Evolutionary conservation across 202 grass and related monocot genomes (phyloP).

Genomic region (Eragrostis tef): DNA sequence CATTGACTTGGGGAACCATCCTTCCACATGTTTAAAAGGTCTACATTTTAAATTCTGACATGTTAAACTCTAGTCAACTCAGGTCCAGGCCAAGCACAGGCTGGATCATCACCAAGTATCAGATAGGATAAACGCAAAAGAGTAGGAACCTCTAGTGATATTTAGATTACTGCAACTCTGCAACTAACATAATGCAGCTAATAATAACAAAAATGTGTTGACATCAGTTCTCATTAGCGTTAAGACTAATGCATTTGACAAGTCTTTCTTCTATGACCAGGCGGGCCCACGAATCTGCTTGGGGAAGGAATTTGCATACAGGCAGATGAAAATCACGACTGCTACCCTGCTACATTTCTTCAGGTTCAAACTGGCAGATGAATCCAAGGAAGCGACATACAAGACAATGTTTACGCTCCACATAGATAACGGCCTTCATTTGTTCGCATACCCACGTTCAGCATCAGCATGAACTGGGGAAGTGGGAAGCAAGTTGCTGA

Average conservation of each 20-base stretch:
- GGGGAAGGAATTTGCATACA: slow-evolving; percentile 76
- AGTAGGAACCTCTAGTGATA: too few relatives aligned
- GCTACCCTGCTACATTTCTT: slow-evolving; percentile 62
- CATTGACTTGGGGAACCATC: neutral
- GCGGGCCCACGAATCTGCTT: slow-evolving; percentile 64
- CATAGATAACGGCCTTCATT: slow-evolving; percentile 56
- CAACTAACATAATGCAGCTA: neutral
- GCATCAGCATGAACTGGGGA: too few relatives aligned
- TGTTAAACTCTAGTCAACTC: neutral
- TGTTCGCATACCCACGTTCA: slow-evolving; percentile 37
- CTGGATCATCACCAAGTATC: too few relatives aligned
- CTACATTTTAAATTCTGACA: too few relatives aligned
- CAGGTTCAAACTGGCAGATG: slow-evolving; percentile 64
- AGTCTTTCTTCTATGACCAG: slow-evolving; percentile 41
- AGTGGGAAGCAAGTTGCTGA: too few relatives aligned
- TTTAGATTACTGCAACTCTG: neutral
- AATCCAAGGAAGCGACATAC: slow-evolving; percentile 50
- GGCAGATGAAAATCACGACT: slow-evolving; percentile 71
- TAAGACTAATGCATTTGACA: slow-evolving; percentile 21
- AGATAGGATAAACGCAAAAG: too few relatives aligned
- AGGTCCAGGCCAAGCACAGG: too few relatives aligned
- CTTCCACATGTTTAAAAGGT: too few relatives aligned
- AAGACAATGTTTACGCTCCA: slow-evolving; percentile 75
- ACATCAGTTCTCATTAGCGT: neutral
- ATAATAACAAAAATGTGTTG: neutral